phyloP scores from a whole-genome alignment of 805 yeast genomes.

The Candida pseudoglaebosa region DNA sequence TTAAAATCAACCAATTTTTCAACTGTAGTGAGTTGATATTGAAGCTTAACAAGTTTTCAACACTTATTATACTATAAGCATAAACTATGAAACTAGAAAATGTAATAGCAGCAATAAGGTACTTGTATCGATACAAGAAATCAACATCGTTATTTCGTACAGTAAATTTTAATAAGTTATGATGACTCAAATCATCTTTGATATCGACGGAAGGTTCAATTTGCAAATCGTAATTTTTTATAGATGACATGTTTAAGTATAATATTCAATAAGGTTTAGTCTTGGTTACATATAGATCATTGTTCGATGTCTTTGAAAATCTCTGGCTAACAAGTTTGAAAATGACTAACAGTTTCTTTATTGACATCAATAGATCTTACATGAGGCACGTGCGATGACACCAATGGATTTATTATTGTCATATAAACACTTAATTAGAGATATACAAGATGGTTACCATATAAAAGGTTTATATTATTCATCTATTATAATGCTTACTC shows the following conservation, averaged over 20 bases:
- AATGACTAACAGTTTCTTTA: not conserved
- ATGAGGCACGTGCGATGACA: constrained; percentile 1
- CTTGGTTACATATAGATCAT: constrained; percentile 12
- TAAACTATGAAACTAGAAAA: not conserved
- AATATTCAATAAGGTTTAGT: not conserved
- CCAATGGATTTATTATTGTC: not conserved
- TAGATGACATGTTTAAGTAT: constrained; percentile 21
- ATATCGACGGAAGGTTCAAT: constrained; percentile 18
- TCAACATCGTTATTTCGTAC: constrained; percentile 7
- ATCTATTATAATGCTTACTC: too few species aligned
- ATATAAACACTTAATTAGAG: not conserved
- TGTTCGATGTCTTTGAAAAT: not conserved
- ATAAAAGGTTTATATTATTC: too few species aligned
- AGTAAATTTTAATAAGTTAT: constrained; percentile 14
- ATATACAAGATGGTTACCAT: not conserved
- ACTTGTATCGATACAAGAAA: not conserved
- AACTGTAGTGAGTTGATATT: not conserved
- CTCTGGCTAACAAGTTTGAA: not conserved
- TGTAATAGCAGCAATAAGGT: not conserved
- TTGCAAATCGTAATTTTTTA: constrained; percentile 27
- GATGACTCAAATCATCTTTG: constrained; percentile 3
- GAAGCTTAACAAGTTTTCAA: not conserved
- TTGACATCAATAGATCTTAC: not conserved
- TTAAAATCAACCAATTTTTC: not conserved
- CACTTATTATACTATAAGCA: not conserved